Conservation (phyloP, 805 yeast species). For the Nakazawaea populi region DNA sequence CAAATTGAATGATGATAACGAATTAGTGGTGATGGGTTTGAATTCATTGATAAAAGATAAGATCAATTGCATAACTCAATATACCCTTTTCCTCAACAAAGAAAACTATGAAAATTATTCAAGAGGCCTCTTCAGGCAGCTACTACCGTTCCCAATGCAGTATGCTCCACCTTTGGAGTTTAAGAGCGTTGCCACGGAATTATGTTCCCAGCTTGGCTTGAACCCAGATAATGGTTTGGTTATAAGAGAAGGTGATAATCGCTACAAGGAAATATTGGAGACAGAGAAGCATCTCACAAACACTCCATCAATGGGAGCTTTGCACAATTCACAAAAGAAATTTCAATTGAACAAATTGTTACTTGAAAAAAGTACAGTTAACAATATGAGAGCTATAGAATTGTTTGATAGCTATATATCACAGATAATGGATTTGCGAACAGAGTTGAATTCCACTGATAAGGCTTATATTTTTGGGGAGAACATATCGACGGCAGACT, state of each 20-base stretch:
- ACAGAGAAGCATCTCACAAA: constrained; percentile 19
- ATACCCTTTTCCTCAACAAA: constrained; percentile 50
- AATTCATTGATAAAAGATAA: constrained; percentile 34
- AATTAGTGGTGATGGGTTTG: constrained; percentile 39
- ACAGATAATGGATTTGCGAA: constrained; percentile 6
- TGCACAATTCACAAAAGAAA: constrained; percentile 20
- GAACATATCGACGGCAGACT: constrained; percentile 24
- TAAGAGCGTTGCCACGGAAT: constrained; percentile 24
- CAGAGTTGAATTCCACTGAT: background rate
- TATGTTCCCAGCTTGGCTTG: constrained; percentile 28
- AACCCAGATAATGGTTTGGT: constrained; percentile 23
- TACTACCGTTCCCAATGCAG: constrained; percentile 70
- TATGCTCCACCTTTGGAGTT: constrained; percentile 55
- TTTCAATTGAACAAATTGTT: constrained; percentile 17
- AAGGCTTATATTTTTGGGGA: constrained; percentile 16
- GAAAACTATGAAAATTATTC: constrained; percentile 57
- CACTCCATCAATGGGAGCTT: constrained; percentile 22
- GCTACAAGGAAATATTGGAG: constrained; percentile 18
- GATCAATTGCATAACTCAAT: constrained; percentile 43
- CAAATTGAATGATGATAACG: constrained; percentile 16
- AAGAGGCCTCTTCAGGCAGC: constrained; percentile 43
- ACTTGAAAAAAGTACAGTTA: constrained; percentile 21
- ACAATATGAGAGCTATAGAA: constrained; percentile 24
- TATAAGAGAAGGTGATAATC: constrained; percentile 20
- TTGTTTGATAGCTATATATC: constrained; percentile 10